Evolutionary conservation across 805 yeast genomes (phyloP).

Genomic region (Pichia nanzhaoensis): DNA sequence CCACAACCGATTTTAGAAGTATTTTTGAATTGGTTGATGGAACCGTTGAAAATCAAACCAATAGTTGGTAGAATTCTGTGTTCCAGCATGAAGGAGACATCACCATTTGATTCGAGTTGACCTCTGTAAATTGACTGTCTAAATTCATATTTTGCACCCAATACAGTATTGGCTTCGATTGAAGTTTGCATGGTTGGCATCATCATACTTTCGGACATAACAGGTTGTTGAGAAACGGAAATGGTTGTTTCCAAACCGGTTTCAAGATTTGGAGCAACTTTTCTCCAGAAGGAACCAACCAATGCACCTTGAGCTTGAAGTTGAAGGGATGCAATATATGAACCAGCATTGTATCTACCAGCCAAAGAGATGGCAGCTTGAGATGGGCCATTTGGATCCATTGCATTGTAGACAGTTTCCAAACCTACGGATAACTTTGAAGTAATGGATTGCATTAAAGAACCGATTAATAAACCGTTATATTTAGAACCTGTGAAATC

Average conservation of each 20-base stretch:
- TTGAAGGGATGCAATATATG: slow-evolving; percentile 94
- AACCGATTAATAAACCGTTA: slow-evolving; percentile 89
- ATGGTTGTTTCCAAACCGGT: slow-evolving; percentile 88
- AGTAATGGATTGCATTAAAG: slow-evolving; percentile 83
- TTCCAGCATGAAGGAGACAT: slow-evolving; percentile 85
- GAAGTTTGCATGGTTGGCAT: slow-evolving; percentile 75
- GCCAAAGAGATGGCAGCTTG: slow-evolving; percentile 87
- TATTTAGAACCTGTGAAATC: slow-evolving; percentile 66
- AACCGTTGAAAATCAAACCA: slow-evolving; percentile 79
- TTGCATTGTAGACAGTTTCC: slow-evolving; percentile 81
- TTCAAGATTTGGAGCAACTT: slow-evolving; percentile 86
- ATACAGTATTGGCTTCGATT: slow-evolving; percentile 84
- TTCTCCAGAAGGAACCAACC: slow-evolving; percentile 89
- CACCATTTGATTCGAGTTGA: slow-evolving; percentile 85
- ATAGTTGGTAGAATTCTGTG: slow-evolving; percentile 90
- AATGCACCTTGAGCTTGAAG: slow-evolving; percentile 88
- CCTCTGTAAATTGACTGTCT: slow-evolving; percentile 95
- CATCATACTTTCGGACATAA: slow-evolving; percentile 62
- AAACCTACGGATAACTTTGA: slow-evolving; percentile 81
- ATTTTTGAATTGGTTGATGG: slow-evolving; percentile 79
- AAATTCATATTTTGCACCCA: slow-evolving; percentile 97
- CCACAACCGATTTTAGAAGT: slow-evolving; percentile 87
- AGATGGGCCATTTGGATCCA: slow-evolving; percentile 66
- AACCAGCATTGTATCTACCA: slow-evolving; percentile 80
- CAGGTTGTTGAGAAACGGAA: slow-evolving; percentile 71